Evolutionary conservation across 1,284 basidiomycete genomes (phyloP), one percentile per base, ranked within the genome.

Genomic region (Leccinum proximum): DNA sequence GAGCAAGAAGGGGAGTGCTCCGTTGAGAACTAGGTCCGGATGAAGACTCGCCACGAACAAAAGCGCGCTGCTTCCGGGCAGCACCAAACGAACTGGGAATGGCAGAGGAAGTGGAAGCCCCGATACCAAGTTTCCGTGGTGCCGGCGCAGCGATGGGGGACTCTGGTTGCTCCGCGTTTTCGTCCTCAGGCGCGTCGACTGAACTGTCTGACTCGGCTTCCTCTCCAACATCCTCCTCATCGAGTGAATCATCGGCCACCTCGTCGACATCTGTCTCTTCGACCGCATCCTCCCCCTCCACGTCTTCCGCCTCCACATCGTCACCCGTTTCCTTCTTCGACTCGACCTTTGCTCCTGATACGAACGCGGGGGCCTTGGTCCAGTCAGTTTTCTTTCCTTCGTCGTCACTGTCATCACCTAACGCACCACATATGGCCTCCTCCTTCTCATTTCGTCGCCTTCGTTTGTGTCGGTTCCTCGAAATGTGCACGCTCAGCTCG

Each of bases 321-420:
- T 79, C 76, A 11, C 78, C 76, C 75, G 78, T 80, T 22, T 81
- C 75, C 65, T 79, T 78, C 64, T 81, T 77, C 68, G 83, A 66
- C 53, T 82, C 79, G 48, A 84, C 82, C 70, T 83, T 83, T 70
- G 83, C 81, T 62, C 82, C 81, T 1, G 87, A 82, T 16, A 91
- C 84, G 72, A 95, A 95, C 0, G 88, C 81, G 14, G 93, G 93
- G 3, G 91, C 91, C 80, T 91, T 93, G 57, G 92, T 84, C 89
- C 81, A 91, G 76, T 85, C 85, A 64, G 76, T 82, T 71, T 76
- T 81, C 75, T 79, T 82, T 68, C 75, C 80, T 64, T 86, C 85
- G 22, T 88, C 87, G 48, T 91, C 89, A 63, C 88, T 89, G 5
- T 91, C 87, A 1, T 89, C 87, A 0, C 82, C 93, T 78, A 95